A percentile compares a stretch with the other conserved stretches of the same genome.
These are phyloP conservation scores for Phalaenopsis equestris DNA, from an alignment of 106 monocot genomes.

Conservation along the genomic window DNA sequence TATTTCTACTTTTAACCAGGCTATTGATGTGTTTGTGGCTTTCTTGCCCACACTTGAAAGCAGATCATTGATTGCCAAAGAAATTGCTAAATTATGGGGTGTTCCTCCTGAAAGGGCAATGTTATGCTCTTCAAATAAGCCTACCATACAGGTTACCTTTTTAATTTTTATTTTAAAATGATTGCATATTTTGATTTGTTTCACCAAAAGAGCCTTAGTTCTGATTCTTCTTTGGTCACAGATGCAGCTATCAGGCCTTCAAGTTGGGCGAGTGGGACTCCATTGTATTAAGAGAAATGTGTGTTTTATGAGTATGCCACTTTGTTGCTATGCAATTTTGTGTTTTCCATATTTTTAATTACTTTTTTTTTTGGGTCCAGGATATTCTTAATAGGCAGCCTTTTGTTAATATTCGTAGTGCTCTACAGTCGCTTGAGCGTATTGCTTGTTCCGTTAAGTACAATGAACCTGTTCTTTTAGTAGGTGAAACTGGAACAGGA, in stretches of 20 bases:
- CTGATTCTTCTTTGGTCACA: constrained; percentile 19
- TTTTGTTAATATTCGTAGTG: constrained; percentile 61
- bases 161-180: neutral
- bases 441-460: constrained; percentile 74
- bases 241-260: constrained; percentile 28
- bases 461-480: constrained; percentile 88
- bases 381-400: constrained; percentile 16
- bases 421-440: constrained; percentile 63
- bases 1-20: constrained; percentile 28
- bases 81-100: constrained; percentile 45
- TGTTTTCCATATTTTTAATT: neutral
- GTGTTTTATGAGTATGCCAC: neutral
- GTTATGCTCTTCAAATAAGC: constrained; percentile 34
- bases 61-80: constrained; percentile 35
- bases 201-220: neutral
- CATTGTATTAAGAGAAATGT: constrained; percentile 23
- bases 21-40: constrained; percentile 77
- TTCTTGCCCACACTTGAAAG: constrained; percentile 31
- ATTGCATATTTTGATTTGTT: constrained; percentile 5
- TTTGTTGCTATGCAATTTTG: neutral
- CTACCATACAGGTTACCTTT: constrained; percentile 49
- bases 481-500: constrained; percentile 98
- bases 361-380: constrained; percentile 27
- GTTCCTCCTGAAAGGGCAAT: constrained; percentile 25
- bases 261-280: constrained; percentile 62